A percentile compares a stretch with the other conserved stretches of the same genome.
Evolutionary conservation across 2,329 filamentous ascomycete species (phyloP).

Genomic region (Akanthomyces lecanii): DNA sequence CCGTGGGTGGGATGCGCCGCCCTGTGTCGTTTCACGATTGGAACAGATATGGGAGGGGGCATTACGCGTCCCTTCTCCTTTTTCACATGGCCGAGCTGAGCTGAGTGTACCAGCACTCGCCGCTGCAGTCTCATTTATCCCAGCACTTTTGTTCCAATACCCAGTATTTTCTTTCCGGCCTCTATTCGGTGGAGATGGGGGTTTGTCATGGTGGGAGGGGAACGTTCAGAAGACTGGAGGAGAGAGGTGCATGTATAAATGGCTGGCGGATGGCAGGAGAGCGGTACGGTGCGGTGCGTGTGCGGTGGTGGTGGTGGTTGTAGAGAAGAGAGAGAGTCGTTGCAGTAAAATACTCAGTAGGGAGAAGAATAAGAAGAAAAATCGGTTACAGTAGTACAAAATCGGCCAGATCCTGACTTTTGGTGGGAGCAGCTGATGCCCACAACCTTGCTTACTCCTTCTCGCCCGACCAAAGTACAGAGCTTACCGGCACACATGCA

Average conservation of each 20-base stretch:
- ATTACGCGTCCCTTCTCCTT: neutral
- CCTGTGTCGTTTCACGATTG: neutral
- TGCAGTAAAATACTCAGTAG: neutral
- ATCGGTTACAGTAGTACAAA: too few relatives aligned
- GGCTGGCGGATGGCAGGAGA: too few relatives aligned
- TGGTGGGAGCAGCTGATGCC: too few relatives aligned
- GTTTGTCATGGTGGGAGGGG: too few relatives aligned
- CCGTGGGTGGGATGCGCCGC: neutral
- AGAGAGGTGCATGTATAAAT: slow-evolving; percentile 1
- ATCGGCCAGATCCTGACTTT: too few relatives aligned
- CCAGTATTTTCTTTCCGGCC: slow-evolving; percentile 2
- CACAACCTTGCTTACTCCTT: too few relatives aligned
- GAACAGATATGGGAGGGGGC: neutral
- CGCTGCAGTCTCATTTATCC: neutral
- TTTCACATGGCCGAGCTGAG: neutral
- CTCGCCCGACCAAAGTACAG: too few relatives aligned
- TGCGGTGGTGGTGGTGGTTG: neutral
- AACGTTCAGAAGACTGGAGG: too few relatives aligned
- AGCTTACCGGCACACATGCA: too few relatives aligned
- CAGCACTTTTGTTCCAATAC: neutral
- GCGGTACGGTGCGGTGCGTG: neutral
- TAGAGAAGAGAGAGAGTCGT: slow-evolving; percentile 1
- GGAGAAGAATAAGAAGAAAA: neutral
- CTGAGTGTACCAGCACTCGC: neutral
- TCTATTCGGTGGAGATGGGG: slow-evolving; percentile 2